Base-by-base conservation (phyloP, 2,329 filamentous ascomycete genomes). In the Alternaria sp. region DNA sequence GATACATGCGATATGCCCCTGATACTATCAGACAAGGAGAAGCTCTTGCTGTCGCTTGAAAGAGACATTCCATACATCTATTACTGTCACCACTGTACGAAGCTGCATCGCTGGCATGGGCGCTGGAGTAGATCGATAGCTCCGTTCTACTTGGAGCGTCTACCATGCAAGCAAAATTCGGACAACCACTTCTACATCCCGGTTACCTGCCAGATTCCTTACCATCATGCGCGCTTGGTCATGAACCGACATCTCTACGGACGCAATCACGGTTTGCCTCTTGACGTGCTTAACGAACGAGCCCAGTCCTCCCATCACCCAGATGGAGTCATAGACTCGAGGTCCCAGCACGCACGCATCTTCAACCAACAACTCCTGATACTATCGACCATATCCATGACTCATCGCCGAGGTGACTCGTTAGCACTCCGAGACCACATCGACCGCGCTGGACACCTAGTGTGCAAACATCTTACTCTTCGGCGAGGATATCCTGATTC, bases 211-310 rank as follows among this genome's bases (percentile, higher is more conserved):
- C 3, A 43, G 43, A 64, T 69, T 10, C 43, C 59, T 44, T 70
- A 69, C 44, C 46, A 65, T 26, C 32, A 63, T 57, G 66, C 63
- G 47, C 70, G 70, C 57, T 68, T 71, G 47, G 54, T 70, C 36
- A 70, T 73, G 65, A 71, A 74, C 51, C 63, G 57, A 43, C 65
- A 69, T 61, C 51, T 71, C 11, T 69, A 71, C 45, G 66, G 69
- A 30, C 30, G 61, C 30, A 49, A 51, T n/a, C 62, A 74, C 26
- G 70, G 70, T 10, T 46, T 58, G 21, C 44, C 65, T 51, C 45
- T 61, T 32, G 17, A 30, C n/a, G 59, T 40, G 59, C 57, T 72
- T 55, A 54, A 66, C n/a, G 2, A 61, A 7, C 55, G 17, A 32
- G 11, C n/a, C 17, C 7, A 2, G 6, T 10, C 19, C 0, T 4